Evolutionary conservation across 192 early-diverging fungal species (phyloP), one percentile per base, ranked within the genome.

Genomic region (Hyaloraphidium curvatum): DNA sequence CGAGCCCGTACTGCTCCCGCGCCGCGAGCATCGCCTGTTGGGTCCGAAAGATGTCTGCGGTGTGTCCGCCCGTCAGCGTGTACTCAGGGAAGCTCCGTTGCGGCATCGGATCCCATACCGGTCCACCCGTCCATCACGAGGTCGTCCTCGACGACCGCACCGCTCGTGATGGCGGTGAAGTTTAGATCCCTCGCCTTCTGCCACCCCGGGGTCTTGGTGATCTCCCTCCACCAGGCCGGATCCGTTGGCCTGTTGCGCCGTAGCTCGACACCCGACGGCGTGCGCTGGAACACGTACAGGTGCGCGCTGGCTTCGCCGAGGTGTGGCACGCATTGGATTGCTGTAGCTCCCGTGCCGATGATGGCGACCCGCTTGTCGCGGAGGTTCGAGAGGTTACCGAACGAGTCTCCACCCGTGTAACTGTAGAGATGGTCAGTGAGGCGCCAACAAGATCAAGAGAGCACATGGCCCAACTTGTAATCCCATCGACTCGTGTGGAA

Each of bases 231-330:
- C 43, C 43, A 48, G 7, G 14, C 43, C 23, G 11, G 11, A 48
- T 48, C 43, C 14, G 43, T 48, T 7, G 43, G 43, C 4, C 43
- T 14, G 19, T 48, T 48, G 43, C 43, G 14, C 25, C 43, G 43
- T 19, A 48, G 17, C 17, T 48, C 43, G 23, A 48, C 25, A 4
- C 17, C 14, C 14, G 43, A 48, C 43, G 43, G 43, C 23, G 43
- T 48, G 17, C 43, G 43, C 23, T 48, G 43, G 43, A 48, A 48
- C 14, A 48, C 43, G 43, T 48, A 48, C 17, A 48, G 43, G 23
- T 48, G 43, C 19, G 14, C 25, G 14, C 17, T 25, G 23, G 7
- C 25, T 48, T 48, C 43, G 23, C 43, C 43, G 43, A 48, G 7
- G 43, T 48, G 43, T 9, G 43, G 43, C 7, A 48, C 23, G 23